A percentile compares a stretch with the other conserved stretches of the same genome.
Evolutionary conservation across 2,329 filamentous ascomycete species (phyloP).

Genomic region (Rutstroemia sp.): DNA sequence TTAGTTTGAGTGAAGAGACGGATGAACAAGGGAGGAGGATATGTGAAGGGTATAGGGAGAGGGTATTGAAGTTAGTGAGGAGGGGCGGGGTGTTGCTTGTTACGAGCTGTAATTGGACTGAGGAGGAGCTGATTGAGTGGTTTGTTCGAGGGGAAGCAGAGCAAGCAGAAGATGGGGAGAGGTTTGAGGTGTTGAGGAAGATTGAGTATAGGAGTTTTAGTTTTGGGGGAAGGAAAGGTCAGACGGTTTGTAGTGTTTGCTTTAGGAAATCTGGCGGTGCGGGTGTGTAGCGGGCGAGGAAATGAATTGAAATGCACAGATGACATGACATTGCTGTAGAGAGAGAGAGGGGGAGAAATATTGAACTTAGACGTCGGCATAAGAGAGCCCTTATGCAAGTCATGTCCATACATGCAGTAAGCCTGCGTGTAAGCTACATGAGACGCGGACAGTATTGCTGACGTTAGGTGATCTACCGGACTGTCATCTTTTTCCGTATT

Average conservation of each 20-base stretch:
- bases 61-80: constrained; percentile 61
- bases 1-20: constrained; percentile 61
- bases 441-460: too few species aligned
- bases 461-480: too few species aligned
- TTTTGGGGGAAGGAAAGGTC: constrained; percentile 82
- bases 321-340: not conserved
- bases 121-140: constrained; percentile 75
- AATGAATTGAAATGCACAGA: not conserved
- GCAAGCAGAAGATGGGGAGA: constrained; percentile 12
- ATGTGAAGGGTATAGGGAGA: constrained; percentile 67
- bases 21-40: constrained; percentile 49
- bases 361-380: not conserved
- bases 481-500: too few species aligned
- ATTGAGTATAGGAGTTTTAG: constrained; percentile 81
- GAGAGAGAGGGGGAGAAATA: not conserved
- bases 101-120: constrained; percentile 98
- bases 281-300: not conserved
- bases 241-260: constrained; percentile 81
- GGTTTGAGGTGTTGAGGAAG: constrained; percentile 48
- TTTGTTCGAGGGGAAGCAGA: constrained; percentile 51
- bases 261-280: constrained; percentile 48
- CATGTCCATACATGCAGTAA: too few species aligned
- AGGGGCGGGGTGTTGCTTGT: constrained; percentile 69
- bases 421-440: too few species aligned
- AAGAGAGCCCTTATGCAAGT: too few species aligned